These are phyloP conservation scores for Nannizziopsis arthrosporioides DNA, from an alignment of 2,329 filamentous ascomycete species.

Conservation along the genomic window DNA sequence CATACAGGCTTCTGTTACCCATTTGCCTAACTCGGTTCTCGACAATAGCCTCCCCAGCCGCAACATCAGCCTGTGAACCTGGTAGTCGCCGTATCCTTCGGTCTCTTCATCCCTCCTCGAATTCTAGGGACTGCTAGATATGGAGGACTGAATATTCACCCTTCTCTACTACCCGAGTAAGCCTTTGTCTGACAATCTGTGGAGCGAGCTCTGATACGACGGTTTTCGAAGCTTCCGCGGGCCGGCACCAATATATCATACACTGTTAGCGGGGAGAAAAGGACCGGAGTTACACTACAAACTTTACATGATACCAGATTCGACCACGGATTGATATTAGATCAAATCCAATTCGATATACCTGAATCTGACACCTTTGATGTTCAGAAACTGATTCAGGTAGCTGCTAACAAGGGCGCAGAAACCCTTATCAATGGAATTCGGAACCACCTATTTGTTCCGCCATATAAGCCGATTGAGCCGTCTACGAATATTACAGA, in stretches of 20 bases:
- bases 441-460: slow-evolving; percentile 50
- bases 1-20: not conserved
- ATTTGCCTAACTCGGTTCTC: slow-evolving; percentile 14
- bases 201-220: slow-evolving; percentile 8
- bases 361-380: slow-evolving; percentile 42
- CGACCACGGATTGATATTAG: slow-evolving; percentile 65
- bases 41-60: slow-evolving; percentile 42
- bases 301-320: slow-evolving; percentile 67
- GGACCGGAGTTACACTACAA: slow-evolving; percentile 72
- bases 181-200: slow-evolving; percentile 14
- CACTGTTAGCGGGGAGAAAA: slow-evolving; percentile 52
- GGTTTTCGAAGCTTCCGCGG: slow-evolving; percentile 56
- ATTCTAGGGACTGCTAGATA: slow-evolving; percentile 61
- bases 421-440: slow-evolving; percentile 59
- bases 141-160: slow-evolving; percentile 86
- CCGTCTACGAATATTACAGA: slow-evolving; percentile 22
- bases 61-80: slow-evolving; percentile 51
- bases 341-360: slow-evolving; percentile 46
- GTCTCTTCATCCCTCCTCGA: slow-evolving; percentile 69
- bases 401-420: slow-evolving; percentile 55
- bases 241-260: slow-evolving; percentile 73
- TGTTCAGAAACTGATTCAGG: slow-evolving; percentile 38
- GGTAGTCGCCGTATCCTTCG: slow-evolving; percentile 87
- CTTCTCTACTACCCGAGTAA: slow-evolving; percentile 76
- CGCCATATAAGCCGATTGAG: slow-evolving; percentile 40